phyloP scores from a whole-genome alignment of 805 yeast genomes.

The Candida ovalis region DNA sequence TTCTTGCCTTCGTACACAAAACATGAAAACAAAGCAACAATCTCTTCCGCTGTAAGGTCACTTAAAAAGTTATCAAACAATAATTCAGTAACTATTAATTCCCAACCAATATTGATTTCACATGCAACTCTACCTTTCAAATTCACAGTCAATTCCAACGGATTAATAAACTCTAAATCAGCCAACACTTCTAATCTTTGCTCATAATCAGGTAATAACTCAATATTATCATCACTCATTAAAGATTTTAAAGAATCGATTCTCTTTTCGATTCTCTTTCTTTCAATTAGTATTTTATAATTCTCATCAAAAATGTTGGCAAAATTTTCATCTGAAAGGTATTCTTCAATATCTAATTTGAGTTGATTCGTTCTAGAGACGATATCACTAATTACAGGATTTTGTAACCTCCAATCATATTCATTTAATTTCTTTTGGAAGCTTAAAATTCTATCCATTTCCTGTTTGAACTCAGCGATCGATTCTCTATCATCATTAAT shows the following conservation, averaged over 20 bases:
- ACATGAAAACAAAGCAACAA: slow-evolving; percentile 88
- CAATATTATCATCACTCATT: slow-evolving; percentile 84
- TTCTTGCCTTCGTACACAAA: slow-evolving; percentile 89
- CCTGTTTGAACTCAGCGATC: slow-evolving; percentile 33
- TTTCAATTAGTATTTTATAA: slow-evolving; percentile 37
- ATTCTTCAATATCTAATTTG: slow-evolving; percentile 16
- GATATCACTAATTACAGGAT: slow-evolving; percentile 34
- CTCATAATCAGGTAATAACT: slow-evolving; percentile 88
- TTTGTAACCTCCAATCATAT: slow-evolving; percentile 36
- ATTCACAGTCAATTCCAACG: slow-evolving; percentile 61
- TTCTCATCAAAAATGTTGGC: slow-evolving; percentile 11
- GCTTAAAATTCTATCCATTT: slow-evolving; percentile 33
- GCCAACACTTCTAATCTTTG: slow-evolving; percentile 78
- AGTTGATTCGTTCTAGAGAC: slow-evolving; percentile 36
- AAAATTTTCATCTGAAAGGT: slow-evolving; percentile 26
- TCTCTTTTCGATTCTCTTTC: slow-evolving; percentile 41
- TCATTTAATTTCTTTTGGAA: slow-evolving; percentile 43
- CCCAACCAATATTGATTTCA: slow-evolving; percentile 90
- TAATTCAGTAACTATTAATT: slow-evolving; percentile 81
- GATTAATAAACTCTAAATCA: slow-evolving; percentile 78
- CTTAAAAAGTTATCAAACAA: slow-evolving; percentile 88
- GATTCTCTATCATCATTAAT: slow-evolving; percentile 35
- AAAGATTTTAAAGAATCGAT: slow-evolving; percentile 55
- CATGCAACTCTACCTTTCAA: slow-evolving; percentile 92
- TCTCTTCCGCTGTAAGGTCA: slow-evolving; percentile 92